Percentiles rank a stretch among this genome's conserved stretches.
Conservation (phyloP, 306 rosid species). For the Phaseolus lunatus region DNA sequence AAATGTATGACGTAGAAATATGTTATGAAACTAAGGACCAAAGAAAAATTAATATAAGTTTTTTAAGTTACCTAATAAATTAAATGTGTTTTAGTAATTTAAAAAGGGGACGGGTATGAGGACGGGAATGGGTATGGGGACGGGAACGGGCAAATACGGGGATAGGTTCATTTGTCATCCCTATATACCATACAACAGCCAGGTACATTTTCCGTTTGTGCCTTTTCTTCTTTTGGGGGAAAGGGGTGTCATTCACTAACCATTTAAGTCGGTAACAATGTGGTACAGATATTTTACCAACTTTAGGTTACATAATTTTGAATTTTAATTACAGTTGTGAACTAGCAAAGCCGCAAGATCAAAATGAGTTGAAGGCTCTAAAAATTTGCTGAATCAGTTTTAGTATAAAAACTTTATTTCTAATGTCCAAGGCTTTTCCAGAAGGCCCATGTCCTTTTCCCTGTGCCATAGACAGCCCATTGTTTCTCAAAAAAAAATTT, state of each 20-base stretch:
- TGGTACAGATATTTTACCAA: neutral
- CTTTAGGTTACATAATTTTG: neutral
- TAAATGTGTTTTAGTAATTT: too few species aligned
- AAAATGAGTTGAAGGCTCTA: neutral
- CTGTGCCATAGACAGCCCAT: neutral
- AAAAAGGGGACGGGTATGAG: too few species aligned
- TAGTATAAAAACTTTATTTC: neutral
- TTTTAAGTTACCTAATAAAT: too few species aligned
- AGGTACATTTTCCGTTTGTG: neutral
- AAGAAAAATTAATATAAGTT: too few species aligned
- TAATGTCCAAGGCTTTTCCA: slow-evolving; percentile 7
- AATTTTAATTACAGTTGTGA: neutral
- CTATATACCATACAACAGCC: neutral
- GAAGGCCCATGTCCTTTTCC: neutral
- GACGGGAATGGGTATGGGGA: too few species aligned
- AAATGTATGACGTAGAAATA: too few species aligned
- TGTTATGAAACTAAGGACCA: too few species aligned
- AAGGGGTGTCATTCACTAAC: neutral
- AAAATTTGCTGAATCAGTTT: slow-evolving; percentile 12
- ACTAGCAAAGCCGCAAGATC: slow-evolving; percentile 2
- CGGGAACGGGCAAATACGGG: too few species aligned
- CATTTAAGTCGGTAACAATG: neutral
- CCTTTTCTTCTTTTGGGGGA: neutral
- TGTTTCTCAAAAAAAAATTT: neutral
- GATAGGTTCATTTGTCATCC: too few species aligned